A percentile compares a stretch with the other conserved stretches of the same genome.
Evolutionary conservation across 768 basidiomycete genomes (phyloP).

Genomic region (Russula compacta): DNA sequence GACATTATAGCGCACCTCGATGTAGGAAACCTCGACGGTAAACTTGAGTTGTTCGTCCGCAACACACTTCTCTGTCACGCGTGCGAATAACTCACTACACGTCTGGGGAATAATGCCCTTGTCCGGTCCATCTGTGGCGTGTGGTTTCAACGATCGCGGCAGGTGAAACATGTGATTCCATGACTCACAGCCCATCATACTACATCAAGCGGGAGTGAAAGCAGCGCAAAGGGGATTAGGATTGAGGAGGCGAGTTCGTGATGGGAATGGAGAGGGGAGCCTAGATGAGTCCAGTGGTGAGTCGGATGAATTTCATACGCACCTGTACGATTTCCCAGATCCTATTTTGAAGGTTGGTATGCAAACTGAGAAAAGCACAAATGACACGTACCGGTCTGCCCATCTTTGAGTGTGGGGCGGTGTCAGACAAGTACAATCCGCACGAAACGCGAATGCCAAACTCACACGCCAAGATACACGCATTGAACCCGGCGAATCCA

Average conservation of each 20-base stretch:
- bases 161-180: slow-evolving; percentile 2
- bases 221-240: neutral
- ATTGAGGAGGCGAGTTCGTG: neutral
- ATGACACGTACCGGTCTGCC: slow-evolving; percentile 71
- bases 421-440: slow-evolving; percentile 8
- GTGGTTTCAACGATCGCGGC: neutral
- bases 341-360: slow-evolving; percentile 34
- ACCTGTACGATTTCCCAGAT: slow-evolving; percentile 91
- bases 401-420: slow-evolving; percentile 34
- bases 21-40: slow-evolving; percentile 97
- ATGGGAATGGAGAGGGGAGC: neutral
- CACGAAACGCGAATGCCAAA: slow-evolving; percentile 22
- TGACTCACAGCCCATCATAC: slow-evolving; percentile 92
- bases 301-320: slow-evolving; percentile 22
- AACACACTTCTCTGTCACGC: slow-evolving; percentile 58
- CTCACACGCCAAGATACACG: slow-evolving; percentile 98
- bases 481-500: slow-evolving; percentile 93
- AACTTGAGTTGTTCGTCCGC: slow-evolving; percentile 65
- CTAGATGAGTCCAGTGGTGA: neutral
- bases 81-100: slow-evolving; percentile 84
- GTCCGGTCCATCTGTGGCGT: slow-evolving; percentile 69
- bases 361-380: neutral
- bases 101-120: slow-evolving; percentile 98
- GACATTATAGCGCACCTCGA: slow-evolving; percentile 51
- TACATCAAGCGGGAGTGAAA: slow-evolving; percentile 25